Conservation (phyloP, 345 rosid species). For the Corymbia maculata region DNA sequence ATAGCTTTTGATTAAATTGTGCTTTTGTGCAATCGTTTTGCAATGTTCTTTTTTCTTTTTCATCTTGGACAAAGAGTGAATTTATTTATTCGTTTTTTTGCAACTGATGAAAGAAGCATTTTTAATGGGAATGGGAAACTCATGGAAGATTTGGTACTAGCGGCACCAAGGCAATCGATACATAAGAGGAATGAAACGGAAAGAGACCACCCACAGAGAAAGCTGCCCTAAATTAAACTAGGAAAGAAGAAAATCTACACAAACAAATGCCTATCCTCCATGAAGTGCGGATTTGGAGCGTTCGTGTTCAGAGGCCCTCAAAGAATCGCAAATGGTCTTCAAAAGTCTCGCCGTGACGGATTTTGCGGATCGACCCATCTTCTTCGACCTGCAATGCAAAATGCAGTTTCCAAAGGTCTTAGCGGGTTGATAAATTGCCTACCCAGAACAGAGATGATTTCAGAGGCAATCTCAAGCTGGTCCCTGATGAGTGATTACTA, state of each 20-base stretch:
- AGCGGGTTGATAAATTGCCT: background rate
- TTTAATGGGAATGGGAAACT: slow-evolving; percentile 93
- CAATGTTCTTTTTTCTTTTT: background rate
- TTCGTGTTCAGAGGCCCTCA: slow-evolving; percentile 43
- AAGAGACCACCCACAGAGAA: background rate
- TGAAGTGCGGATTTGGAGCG: too few relatives aligned
- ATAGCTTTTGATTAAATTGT: background rate
- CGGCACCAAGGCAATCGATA: background rate
- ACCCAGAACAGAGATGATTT: background rate
- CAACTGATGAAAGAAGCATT: slow-evolving; percentile 52
- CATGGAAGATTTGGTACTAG: slow-evolving; percentile 87
- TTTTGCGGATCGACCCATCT: slow-evolving; percentile 70
- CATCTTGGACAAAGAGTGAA: background rate
- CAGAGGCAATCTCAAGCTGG: background rate
- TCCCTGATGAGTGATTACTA: background rate
- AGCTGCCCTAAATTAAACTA: background rate
- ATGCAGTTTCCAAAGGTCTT: background rate
- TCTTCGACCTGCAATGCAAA: slow-evolving; percentile 51
- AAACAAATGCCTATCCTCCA: background rate
- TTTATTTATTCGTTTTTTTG: background rate
- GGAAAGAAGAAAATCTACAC: background rate
- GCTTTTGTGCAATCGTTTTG: background rate
- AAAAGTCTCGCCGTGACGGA: slow-evolving; percentile 79
- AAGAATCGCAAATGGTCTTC: slow-evolving; percentile 79
- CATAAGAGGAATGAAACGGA: background rate